Evolutionary conservation across 1,139 yeast genomes (phyloP).

Genomic region (Nakaseomyces bracarensis): DNA sequence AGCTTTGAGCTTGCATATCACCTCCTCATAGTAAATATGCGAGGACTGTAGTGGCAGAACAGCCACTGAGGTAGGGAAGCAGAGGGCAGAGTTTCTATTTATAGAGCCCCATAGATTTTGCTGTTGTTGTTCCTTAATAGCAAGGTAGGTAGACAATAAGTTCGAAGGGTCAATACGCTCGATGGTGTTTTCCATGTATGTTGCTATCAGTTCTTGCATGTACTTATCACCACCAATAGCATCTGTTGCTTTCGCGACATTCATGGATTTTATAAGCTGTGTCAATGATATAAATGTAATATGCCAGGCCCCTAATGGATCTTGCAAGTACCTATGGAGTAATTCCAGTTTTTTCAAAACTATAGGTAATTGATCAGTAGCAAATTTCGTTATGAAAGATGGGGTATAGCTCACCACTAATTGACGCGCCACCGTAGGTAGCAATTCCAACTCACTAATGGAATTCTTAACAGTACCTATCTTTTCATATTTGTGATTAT

Average conservation of each 20-base stretch:
- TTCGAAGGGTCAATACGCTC: slow-evolving; percentile 15
- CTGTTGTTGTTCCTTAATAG: slow-evolving; percentile 25
- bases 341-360: slow-evolving; percentile 41
- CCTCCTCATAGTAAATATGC: slow-evolving; percentile 18
- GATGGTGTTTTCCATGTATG: not conserved
- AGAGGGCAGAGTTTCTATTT: slow-evolving; percentile 20
- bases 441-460: slow-evolving; percentile 19
- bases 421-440: slow-evolving; percentile 27
- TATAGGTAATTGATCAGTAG: slow-evolving; percentile 34
- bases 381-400: slow-evolving; percentile 23
- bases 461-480: slow-evolving; percentile 31
- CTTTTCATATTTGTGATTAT: slow-evolving; percentile 19
- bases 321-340: slow-evolving; percentile 48
- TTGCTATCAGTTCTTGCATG: slow-evolving; percentile 8
- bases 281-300: slow-evolving; percentile 45
- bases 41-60: slow-evolving; percentile 22
- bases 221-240: slow-evolving; percentile 8
- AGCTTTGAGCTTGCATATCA: slow-evolving; percentile 12
- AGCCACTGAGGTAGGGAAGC: slow-evolving; percentile 27
- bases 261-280: slow-evolving; percentile 31
- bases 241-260: slow-evolving; percentile 16
- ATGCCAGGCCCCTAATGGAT: slow-evolving; percentile 40
- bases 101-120: slow-evolving; percentile 27
- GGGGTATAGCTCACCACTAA: slow-evolving; percentile 25
- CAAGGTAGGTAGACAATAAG: slow-evolving; percentile 27